Conservation (phyloP, 2,329 filamentous ascomycete species). For the Fusarium sp. region DNA sequence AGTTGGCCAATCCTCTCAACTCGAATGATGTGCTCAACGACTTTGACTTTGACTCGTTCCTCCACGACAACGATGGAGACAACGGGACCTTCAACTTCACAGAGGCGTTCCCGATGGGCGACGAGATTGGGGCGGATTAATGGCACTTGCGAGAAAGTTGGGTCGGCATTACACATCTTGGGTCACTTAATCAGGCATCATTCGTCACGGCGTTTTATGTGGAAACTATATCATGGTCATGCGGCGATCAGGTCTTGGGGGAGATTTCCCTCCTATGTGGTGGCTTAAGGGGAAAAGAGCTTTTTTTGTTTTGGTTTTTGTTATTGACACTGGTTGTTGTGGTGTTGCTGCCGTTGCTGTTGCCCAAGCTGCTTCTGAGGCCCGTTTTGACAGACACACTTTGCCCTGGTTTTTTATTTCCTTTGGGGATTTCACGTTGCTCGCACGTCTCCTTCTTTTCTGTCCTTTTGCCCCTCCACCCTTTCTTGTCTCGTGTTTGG, state of each 20-base stretch:
- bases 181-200: constrained; percentile 59
- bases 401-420: constrained; percentile 32
- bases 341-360: constrained; percentile 17
- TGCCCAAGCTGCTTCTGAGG: constrained; percentile 30
- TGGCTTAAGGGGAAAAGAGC: constrained; percentile 54
- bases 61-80: constrained; percentile 69
- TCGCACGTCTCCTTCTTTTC: constrained; percentile 37
- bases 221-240: constrained; percentile 60
- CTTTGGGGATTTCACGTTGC: constrained; percentile 13
- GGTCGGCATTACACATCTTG: constrained; percentile 50
- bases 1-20: constrained; percentile 69
- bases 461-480: constrained; percentile 36
- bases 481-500: constrained; percentile 33
- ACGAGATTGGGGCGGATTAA: constrained; percentile 73
- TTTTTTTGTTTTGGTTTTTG: constrained; percentile 44
- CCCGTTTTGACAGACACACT: constrained; percentile 27
- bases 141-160: constrained; percentile 37
- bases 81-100: constrained; percentile 70
- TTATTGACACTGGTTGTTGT: constrained; percentile 38
- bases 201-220: constrained; percentile 58
- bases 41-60: constrained; percentile 79
- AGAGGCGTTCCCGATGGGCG: constrained; percentile 66
- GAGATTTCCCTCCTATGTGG: constrained; percentile 49
- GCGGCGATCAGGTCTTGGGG: constrained; percentile 56
- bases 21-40: constrained; percentile 74